A percentile compares a stretch with the other conserved stretches of the same genome.
phyloP scores from a whole-genome alignment of 2,329 filamentous ascomycete genomes.

The Didymella lethalis region DNA sequence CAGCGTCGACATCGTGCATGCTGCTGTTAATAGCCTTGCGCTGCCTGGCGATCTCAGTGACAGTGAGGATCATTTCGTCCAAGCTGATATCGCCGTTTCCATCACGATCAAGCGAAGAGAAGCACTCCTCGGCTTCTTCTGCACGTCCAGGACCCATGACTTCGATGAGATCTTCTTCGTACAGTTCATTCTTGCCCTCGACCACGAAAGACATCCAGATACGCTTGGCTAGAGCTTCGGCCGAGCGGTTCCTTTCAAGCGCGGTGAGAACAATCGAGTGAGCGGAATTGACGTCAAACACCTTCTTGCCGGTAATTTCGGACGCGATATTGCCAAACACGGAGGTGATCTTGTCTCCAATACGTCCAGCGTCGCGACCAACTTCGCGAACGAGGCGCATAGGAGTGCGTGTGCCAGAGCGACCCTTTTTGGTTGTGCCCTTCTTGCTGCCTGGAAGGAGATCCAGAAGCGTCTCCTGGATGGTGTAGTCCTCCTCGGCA shows the following conservation, averaged over 20 bases:
- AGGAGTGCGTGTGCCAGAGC: slow-evolving; percentile 73
- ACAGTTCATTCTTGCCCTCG: slow-evolving; percentile 83
- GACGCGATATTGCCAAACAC: slow-evolving; percentile 92
- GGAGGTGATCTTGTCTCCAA: slow-evolving; percentile 93
- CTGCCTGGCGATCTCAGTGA: slow-evolving; percentile 83
- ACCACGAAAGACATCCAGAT: slow-evolving; percentile 99
- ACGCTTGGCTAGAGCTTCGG: slow-evolving; percentile 90
- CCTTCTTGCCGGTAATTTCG: slow-evolving; percentile 93
- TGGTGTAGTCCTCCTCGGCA: slow-evolving; percentile 87
- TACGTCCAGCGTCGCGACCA: slow-evolving; percentile 73
- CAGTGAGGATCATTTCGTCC: slow-evolving; percentile 91
- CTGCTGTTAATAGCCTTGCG: slow-evolving; percentile 88
- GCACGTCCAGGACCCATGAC: slow-evolving; percentile 80
- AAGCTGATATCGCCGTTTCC: slow-evolving; percentile 92
- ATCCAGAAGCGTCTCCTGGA: slow-evolving; percentile 73
- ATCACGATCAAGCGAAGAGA: slow-evolving; percentile 81
- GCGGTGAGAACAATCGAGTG: slow-evolving; percentile 91
- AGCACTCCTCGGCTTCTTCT: slow-evolving; percentile 85
- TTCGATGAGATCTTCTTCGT: slow-evolving; percentile 81
- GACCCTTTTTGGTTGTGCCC: slow-evolving; percentile 55
- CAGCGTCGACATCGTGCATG: slow-evolving; percentile 97
- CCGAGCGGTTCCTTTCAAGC: slow-evolving; percentile 81
- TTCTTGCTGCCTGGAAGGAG: slow-evolving; percentile 68
- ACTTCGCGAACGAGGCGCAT: slow-evolving; percentile 75
- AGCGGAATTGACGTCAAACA: slow-evolving; percentile 90